These are phyloP conservation scores for Hypsizygus marmoreus DNA, from an alignment of 768 basidiomycete genomes.

Conservation along the genomic window DNA sequence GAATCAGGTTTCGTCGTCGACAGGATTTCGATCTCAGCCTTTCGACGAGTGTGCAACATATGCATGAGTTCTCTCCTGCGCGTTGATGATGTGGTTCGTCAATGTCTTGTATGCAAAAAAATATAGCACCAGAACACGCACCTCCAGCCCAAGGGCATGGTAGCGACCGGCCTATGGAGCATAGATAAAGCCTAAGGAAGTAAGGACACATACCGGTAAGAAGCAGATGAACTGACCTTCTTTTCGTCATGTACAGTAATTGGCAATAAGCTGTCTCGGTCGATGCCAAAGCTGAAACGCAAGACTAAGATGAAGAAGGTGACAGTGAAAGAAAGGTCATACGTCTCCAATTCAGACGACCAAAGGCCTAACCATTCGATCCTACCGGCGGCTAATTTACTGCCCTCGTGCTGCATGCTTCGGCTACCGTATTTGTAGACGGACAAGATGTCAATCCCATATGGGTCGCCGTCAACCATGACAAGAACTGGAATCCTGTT, in stretches of 20 bases:
- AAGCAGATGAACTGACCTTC: conserved; percentile 50
- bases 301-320: neutral
- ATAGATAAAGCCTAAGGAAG: conserved; percentile 59
- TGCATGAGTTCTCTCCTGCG: conserved; percentile 76
- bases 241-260: conserved; percentile 72
- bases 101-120: neutral
- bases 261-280: conserved; percentile 62
- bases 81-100: conserved; percentile 5
- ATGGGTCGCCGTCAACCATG: conserved; percentile 89
- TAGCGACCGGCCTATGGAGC: conserved; percentile 43
- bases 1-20: conserved; percentile 19
- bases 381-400: conserved; percentile 64
- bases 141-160: conserved; percentile 71
- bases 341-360: conserved; percentile 68
- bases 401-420: conserved; percentile 69
- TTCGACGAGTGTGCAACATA: conserved; percentile 81
- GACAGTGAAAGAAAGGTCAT: conserved; percentile 17
- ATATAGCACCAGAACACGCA: conserved; percentile 24
- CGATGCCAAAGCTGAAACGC: conserved; percentile 56
- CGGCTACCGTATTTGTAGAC: conserved; percentile 84
- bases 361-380: conserved; percentile 83
- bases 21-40: conserved; percentile 90
- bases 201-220: neutral
- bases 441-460: conserved; percentile 89
- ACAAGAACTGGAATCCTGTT: conserved; percentile 74